Evolutionary conservation across 768 basidiomycete species (phyloP).

Genomic region (Mycena albidolilacea): DNA sequence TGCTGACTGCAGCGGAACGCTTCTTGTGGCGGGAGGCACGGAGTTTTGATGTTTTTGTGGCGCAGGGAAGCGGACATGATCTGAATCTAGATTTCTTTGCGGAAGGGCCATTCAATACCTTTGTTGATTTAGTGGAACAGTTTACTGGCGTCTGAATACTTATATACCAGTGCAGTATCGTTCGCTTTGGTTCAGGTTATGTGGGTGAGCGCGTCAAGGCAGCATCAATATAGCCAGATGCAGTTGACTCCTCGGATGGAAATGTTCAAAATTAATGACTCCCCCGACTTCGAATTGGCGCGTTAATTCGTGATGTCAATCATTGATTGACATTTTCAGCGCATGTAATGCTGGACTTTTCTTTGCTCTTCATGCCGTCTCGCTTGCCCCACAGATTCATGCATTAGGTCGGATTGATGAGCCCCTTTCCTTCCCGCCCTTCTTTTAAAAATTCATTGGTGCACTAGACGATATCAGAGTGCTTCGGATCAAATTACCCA

Average conservation of each 20-base stretch:
- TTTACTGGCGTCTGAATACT: slow-evolving; percentile 8
- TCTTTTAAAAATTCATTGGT: too few relatives aligned
- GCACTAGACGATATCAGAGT: too few relatives aligned
- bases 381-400: too few relatives aligned
- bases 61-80: slow-evolving; percentile 16
- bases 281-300: too few relatives aligned
- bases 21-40: slow-evolving; percentile 11
- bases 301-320: too few relatives aligned
- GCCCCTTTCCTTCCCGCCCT: too few relatives aligned
- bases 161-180: neutral
- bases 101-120: neutral
- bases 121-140: slow-evolving; percentile 12
- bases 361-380: too few relatives aligned
- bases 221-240: neutral
- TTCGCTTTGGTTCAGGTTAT: neutral
- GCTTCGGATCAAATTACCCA: too few relatives aligned
- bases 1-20: slow-evolving; percentile 12
- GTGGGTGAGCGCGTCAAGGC: neutral
- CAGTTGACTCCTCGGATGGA: neutral
- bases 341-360: too few relatives aligned
- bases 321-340: too few relatives aligned
- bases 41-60: slow-evolving; percentile 21
- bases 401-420: too few relatives aligned
- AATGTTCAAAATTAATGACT: too few relatives aligned
- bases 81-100: slow-evolving; percentile 26